Base-by-base conservation (phyloP, 2,329 filamentous ascomycete species). In the Diplocarpon mali region DNA sequence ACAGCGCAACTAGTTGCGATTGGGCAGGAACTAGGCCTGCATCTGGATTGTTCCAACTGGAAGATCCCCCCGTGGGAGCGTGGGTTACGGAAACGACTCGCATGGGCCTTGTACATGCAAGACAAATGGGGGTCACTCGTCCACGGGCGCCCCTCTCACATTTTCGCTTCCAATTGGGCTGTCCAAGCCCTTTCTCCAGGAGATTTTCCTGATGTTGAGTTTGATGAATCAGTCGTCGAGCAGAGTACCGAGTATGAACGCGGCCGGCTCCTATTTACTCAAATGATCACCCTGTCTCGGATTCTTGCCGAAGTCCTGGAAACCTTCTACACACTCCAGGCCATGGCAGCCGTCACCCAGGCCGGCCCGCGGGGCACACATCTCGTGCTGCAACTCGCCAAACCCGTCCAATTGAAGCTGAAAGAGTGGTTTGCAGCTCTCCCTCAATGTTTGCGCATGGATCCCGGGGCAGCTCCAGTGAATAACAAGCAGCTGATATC, bases 51-150 rank as follows among this genome's bases (percentile, higher is more conserved):
- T 66, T 78, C 82, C 5, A 71, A 72, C 42, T 95, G 89, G 89
- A 85, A 85, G 50, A 90, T 95, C 43, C 85, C 88, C 24, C 72
- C 73, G 0, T 95, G 88, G 87, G 88, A 95, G 63, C 83, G 84
- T 55, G 84, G 86, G 0, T 64, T 95, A 47, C 75, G 89, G 49
- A 92, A 90, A 62, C 77, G 89, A 39, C 74, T 95, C 35, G 87
- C 86, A 1, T 95, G 89, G 88, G 88, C 85, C 2, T 65, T 94
- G 40, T 94, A 92, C 62, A 90, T 93, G 82, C 87, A 95, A 65
- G 89, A 95, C 64, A 93, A 85, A 63, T 94, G 88, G 88, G 85
- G 84, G 13, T 81, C 87, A 2, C 69, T 94, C 15, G 80, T 92
- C 17, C 85, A 93, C 58, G 87, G 87, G 38, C 80, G 87, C 10